These are phyloP conservation scores for Saccharum officinarum DNA, from an alignment of 176 grass and related monocot species.

Conservation along the genomic window DNA sequence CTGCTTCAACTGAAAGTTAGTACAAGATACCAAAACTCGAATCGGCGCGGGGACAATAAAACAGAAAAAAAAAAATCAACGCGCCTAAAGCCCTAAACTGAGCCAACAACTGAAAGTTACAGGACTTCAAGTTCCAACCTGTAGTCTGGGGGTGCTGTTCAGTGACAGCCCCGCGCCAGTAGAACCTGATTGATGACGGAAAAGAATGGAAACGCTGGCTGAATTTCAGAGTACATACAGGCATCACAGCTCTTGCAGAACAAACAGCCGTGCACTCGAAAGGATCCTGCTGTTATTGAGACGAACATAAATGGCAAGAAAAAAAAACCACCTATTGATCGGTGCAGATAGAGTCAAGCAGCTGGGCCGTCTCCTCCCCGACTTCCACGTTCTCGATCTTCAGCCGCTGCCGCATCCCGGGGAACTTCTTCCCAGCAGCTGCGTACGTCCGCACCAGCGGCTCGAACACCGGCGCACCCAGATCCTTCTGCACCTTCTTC, in stretches of 20 bases:
- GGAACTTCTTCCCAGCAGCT: slow-evolving; percentile 64
- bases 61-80: not conserved
- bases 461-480: slow-evolving; percentile 60
- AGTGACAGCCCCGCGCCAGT: not conserved
- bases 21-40: not conserved
- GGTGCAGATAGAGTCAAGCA: slow-evolving; percentile 65
- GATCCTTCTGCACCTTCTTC: slow-evolving; percentile 55
- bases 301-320: not conserved
- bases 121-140: not conserved
- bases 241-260: slow-evolving; percentile 18
- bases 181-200: not conserved
- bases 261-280: not conserved
- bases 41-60: not conserved
- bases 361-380: slow-evolving; percentile 34
- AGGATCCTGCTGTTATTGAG: slow-evolving; percentile 41
- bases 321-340: not conserved
- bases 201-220: not conserved
- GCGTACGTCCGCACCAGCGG: slow-evolving; percentile 62
- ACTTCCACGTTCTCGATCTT: slow-evolving; percentile 73
- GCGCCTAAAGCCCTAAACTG: not conserved
- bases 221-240: slow-evolving; percentile 19
- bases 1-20: not conserved
- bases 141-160: not conserved
- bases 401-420: slow-evolving; percentile 70
- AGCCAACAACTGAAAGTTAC: not conserved